phyloP scores from a whole-genome alignment of 1,284 basidiomycete species.

The Sporisorium iseilematis-ciliati region DNA sequence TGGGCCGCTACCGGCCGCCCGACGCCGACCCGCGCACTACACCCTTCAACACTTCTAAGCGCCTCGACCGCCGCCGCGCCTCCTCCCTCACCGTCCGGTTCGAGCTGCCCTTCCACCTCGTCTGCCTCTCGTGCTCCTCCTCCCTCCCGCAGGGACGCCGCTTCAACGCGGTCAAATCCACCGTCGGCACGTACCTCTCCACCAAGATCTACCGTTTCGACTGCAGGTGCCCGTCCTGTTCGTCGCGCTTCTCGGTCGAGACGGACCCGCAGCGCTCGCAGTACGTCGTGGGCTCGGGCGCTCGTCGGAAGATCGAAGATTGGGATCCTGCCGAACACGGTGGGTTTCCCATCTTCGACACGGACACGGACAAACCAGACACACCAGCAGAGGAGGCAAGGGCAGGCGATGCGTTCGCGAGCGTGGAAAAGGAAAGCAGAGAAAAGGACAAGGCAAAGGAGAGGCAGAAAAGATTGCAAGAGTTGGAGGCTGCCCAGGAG shows the following conservation, averaged over 20 bases:
- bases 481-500: constrained; percentile 80
- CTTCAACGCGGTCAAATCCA: constrained; percentile 98
- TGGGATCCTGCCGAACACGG: constrained; percentile 97
- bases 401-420: constrained; percentile 82
- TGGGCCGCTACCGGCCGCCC: constrained; percentile 64
- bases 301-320: constrained; percentile 88
- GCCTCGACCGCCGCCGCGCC: constrained; percentile 82
- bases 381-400: no score
- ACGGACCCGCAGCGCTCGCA: constrained; percentile 97
- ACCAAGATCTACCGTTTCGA: constrained; percentile 94
- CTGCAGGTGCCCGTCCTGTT: constrained; percentile 96
- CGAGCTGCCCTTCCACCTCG: constrained; percentile 91
- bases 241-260: constrained; percentile 93
- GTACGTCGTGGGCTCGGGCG: constrained; percentile 91
- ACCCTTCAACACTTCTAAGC: constrained; percentile 73
- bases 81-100: constrained; percentile 89
- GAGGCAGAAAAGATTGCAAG: constrained; percentile 81
- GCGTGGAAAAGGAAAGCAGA: constrained; percentile 85
- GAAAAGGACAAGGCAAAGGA: constrained; percentile 80
- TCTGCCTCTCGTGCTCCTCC: constrained; percentile 77
- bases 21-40: constrained; percentile 41
- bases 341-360: constrained; percentile 87
- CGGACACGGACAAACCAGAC: constrained; percentile 69
- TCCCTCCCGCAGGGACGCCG: constrained; percentile 72
- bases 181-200: constrained; percentile 92